phyloP scores from a whole-genome alignment of 768 basidiomycete species.

The Tulasnella calospora region DNA sequence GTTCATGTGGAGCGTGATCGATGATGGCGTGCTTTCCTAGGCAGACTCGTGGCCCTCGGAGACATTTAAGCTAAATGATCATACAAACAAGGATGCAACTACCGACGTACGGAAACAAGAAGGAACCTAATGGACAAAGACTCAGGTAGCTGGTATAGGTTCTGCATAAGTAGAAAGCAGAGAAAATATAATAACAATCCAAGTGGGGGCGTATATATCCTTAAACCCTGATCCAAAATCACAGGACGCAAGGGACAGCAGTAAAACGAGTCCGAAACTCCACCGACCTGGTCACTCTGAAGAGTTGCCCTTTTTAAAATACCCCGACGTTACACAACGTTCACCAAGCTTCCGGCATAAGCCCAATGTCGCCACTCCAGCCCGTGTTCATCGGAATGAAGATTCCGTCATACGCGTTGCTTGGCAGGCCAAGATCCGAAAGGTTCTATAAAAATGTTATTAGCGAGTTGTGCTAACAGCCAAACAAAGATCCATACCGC shows the following conservation, averaged over 20 bases:
- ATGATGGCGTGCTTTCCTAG: constrained; percentile 33
- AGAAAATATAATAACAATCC: background rate
- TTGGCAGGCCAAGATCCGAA: constrained; percentile 84
- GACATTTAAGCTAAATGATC: background rate
- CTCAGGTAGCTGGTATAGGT: background rate
- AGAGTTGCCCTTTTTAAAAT: background rate
- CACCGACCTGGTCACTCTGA: background rate
- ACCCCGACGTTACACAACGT: background rate
- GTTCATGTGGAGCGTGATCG: constrained; percentile 82
- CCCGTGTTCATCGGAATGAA: constrained; percentile 61
- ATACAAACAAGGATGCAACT: background rate
- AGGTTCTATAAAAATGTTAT: constrained; percentile 52
- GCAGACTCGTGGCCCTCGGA: background rate
- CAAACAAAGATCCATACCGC: constrained; percentile 49
- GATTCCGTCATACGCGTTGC: constrained; percentile 85
- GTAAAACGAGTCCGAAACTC: background rate
- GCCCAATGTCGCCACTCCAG: constrained; percentile 69
- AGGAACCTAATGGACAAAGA: background rate
- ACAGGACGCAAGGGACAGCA: background rate
- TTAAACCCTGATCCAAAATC: background rate
- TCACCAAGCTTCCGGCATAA: constrained; percentile 84
- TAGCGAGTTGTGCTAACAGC: constrained; percentile 8
- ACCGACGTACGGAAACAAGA: background rate
- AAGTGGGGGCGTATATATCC: background rate
- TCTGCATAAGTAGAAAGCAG: background rate